A percentile compares a stretch with the other conserved stretches of the same genome.
Conservation (phyloP, 202 grass and related monocot genomes). For the Eragrostis tef region DNA sequence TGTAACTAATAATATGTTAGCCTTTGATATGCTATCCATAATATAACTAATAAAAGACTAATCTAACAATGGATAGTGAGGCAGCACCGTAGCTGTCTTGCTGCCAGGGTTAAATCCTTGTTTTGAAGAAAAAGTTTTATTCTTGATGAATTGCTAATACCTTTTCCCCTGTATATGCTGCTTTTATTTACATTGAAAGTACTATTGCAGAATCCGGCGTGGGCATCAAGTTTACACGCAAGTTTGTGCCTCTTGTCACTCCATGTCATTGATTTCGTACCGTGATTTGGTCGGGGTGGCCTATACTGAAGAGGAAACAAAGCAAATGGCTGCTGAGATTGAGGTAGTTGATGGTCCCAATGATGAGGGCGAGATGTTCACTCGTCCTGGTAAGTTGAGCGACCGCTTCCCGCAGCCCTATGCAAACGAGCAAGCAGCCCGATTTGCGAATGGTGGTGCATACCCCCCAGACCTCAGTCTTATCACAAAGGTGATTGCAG, state of each 20-base stretch:
- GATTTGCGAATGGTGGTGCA: constrained; percentile 94
- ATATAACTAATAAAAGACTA: not conserved
- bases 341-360: constrained; percentile 96
- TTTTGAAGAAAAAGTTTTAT: not conserved
- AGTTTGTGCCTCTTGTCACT: constrained; percentile 96
- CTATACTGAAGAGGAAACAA: constrained; percentile 95
- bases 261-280: constrained; percentile 95
- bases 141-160: constrained; percentile 16
- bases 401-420: constrained; percentile 93
- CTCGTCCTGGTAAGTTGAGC: constrained; percentile 89
- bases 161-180: not conserved
- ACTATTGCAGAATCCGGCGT: constrained; percentile 71
- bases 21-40: too few species aligned
- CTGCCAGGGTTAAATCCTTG: not conserved
- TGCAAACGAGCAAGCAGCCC: constrained; percentile 86
- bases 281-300: constrained; percentile 93
- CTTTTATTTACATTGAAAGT: constrained; percentile 26
- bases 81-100: not conserved
- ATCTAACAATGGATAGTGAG: not conserved
- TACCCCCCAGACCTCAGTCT: constrained; percentile 94
- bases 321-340: constrained; percentile 99
- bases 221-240: constrained; percentile 97
- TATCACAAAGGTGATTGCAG: constrained; percentile 77
- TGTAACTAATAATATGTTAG: not conserved
- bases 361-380: constrained; percentile 97